Conservation (phyloP, 768 basidiomycete species). For the Leucogyrophana mollusca region DNA sequence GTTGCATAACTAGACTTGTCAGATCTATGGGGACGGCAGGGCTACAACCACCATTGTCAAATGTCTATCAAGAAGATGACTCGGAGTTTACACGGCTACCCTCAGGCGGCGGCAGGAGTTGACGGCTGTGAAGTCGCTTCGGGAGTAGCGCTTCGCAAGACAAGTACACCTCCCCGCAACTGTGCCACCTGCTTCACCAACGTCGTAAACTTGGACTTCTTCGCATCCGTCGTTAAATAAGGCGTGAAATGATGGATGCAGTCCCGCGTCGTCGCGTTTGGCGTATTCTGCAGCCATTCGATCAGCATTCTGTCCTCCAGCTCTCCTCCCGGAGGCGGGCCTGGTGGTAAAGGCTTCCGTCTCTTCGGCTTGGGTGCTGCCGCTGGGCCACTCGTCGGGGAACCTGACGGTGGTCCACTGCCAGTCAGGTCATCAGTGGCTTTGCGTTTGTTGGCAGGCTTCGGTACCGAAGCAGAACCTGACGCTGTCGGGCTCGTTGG, state of each 20-base stretch:
- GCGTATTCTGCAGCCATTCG: slow-evolving; percentile 70
- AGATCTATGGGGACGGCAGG: no score
- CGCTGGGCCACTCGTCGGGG: slow-evolving; percentile 16
- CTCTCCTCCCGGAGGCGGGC: slow-evolving; percentile 49
- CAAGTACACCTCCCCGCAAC: slow-evolving; percentile 63
- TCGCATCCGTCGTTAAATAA: slow-evolving; percentile 65
- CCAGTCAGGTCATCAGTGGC: slow-evolving; percentile 38
- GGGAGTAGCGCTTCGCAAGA: slow-evolving; percentile 46
- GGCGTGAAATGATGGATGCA: slow-evolving; percentile 80
- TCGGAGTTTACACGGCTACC: no score
- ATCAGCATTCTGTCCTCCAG: slow-evolving; percentile 66
- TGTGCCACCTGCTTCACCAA: slow-evolving; percentile 79
- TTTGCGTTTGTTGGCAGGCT: slow-evolving; percentile 61
- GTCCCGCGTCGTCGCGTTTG: slow-evolving; percentile 72
- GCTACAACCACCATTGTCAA: no score
- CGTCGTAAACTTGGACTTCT: slow-evolving; percentile 73
- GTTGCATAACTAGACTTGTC: no score
- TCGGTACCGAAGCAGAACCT: slow-evolving; percentile 31
- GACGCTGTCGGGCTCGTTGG: slow-evolving; percentile 32
- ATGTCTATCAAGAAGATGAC: no score
- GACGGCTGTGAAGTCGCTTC: slow-evolving; percentile 12
- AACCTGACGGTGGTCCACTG: slow-evolving; percentile 6
- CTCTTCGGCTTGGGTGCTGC: slow-evolving; percentile 51
- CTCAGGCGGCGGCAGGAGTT: no score
- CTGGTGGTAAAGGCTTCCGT: slow-evolving; percentile 41